Evolutionary conservation across 23 red algal genomes (phyloP).

Genomic region (Chondrus crispus): DNA sequence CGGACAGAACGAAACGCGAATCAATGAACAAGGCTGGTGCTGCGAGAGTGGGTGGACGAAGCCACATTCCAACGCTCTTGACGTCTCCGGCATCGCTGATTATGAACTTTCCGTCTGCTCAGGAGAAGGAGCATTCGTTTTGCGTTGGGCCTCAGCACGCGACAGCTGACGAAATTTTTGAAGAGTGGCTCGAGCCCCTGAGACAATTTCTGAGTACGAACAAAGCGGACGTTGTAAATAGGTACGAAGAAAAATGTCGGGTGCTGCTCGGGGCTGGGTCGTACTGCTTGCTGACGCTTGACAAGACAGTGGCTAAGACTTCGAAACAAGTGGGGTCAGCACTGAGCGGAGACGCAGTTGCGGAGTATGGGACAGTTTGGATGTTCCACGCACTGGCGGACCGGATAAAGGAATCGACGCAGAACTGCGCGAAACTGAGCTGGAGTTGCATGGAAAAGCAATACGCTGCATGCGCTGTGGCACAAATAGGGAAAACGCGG

Average conservation of each 20-base stretch:
- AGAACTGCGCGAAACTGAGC: neutral
- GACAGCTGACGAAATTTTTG: slow-evolving; percentile 24
- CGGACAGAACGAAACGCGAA: slow-evolving; percentile 10
- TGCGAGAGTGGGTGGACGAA: neutral
- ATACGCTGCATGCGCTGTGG: neutral
- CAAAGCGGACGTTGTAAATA: slow-evolving; percentile 46
- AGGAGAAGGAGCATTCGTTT: neutral
- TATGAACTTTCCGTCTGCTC: neutral
- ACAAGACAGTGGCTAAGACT: slow-evolving; percentile 79
- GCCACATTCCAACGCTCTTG: neutral
- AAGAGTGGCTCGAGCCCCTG: neutral
- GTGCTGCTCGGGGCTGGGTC: slow-evolving; percentile 82
- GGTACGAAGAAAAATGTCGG: slow-evolving; percentile 87
- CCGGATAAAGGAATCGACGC: neutral
- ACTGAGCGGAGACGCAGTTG: slow-evolving; percentile 5
- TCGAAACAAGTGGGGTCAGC: slow-evolving; percentile 66
- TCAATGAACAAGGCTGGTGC: slow-evolving; percentile 1
- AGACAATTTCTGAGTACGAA: slow-evolving; percentile 6
- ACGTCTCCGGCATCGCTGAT: neutral
- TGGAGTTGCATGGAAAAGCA: neutral
- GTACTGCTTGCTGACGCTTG: slow-evolving; percentile 83
- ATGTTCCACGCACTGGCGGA: neutral
- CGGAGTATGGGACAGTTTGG: neutral
- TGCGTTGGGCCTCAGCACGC: slow-evolving; percentile 16
- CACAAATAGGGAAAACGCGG: neutral